These are phyloP conservation scores for Begonia fuchsioides DNA, from an alignment of 306 rosid genomes.

Conservation along the genomic window DNA sequence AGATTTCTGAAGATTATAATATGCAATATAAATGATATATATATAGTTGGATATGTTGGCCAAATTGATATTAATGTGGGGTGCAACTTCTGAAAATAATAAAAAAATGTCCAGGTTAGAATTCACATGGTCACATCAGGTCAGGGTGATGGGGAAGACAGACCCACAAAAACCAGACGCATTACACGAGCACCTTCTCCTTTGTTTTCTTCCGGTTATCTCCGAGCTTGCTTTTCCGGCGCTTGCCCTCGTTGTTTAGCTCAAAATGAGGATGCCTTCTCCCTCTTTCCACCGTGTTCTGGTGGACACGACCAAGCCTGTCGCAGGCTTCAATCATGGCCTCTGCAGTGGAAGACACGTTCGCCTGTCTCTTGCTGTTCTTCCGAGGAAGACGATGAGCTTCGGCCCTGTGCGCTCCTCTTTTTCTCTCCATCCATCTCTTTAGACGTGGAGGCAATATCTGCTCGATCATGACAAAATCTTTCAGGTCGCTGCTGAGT, in stretches of 20 bases:
- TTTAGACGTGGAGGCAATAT: background rate
- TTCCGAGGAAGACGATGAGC: constrained; percentile 5
- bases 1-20: too few species aligned
- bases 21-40: too few species aligned
- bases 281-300: constrained; percentile 13
- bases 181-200: constrained; percentile 8
- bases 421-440: constrained; percentile 1
- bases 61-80: too few species aligned
- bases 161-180: constrained; percentile 17
- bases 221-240: constrained; percentile 10
- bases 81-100: too few species aligned
- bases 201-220: constrained; percentile 26
- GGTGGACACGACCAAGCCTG: constrained; percentile 19
- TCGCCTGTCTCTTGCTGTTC: constrained; percentile 6
- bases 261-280: constrained; percentile 39
- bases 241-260: constrained; percentile 28
- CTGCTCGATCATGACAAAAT: background rate
- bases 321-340: constrained; percentile 13
- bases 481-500: background rate
- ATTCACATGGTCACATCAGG: constrained; percentile 29
- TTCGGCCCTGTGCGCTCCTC: background rate
- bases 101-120: constrained; percentile 18
- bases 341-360: constrained; percentile 6
- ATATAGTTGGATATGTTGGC: too few species aligned
- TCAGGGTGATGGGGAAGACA: constrained; percentile 17